These are phyloP conservation scores for Quercus cerris DNA, from an alignment of 306 rosid genomes.

Conservation along the genomic window DNA sequence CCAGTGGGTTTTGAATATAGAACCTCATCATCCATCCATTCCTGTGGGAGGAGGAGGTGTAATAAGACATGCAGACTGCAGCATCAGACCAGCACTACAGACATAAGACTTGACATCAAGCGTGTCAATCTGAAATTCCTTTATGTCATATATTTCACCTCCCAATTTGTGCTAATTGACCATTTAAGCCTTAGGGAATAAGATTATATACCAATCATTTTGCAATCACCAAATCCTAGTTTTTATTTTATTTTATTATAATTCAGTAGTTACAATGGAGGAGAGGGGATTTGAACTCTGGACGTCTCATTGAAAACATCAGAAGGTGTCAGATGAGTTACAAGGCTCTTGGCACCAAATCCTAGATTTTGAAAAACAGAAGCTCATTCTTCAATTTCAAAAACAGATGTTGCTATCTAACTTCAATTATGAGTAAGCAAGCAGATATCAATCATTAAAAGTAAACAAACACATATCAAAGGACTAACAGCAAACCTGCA, in stretches of 20 bases:
- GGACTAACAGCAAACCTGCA: slow-evolving; percentile 61
- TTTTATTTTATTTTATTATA: background rate
- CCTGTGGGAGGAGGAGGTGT: too few relatives aligned
- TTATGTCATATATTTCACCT: background rate
- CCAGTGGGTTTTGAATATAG: too few relatives aligned
- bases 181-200: background rate
- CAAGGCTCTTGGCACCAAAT: background rate
- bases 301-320: too few relatives aligned
- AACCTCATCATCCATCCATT: too few relatives aligned
- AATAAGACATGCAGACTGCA: too few relatives aligned
- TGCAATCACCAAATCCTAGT: background rate
- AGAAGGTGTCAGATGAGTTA: too few relatives aligned
- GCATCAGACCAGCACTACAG: background rate
- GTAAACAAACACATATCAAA: background rate
- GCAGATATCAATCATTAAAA: background rate
- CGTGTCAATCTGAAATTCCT: background rate
- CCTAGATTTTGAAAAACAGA: background rate
- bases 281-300: too few relatives aligned
- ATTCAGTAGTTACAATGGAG: too few relatives aligned
- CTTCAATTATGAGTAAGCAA: background rate
- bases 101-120: background rate
- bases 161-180: background rate
- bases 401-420: background rate
- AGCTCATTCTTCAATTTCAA: background rate
- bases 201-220: background rate